phyloP scores from a whole-genome alignment of 169 alveolate species.

The Plasmodium gallinaceum region DNA sequence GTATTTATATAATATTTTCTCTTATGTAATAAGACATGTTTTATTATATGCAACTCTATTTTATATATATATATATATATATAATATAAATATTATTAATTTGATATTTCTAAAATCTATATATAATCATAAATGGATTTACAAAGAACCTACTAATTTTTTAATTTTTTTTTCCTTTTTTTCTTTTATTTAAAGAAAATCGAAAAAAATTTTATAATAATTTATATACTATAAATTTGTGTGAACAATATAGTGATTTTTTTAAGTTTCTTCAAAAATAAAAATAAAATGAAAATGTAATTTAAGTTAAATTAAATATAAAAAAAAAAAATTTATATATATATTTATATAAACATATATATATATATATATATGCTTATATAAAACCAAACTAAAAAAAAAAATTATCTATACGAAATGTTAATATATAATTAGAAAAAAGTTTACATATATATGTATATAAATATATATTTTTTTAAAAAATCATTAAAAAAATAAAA shows the following conservation, averaged over 20 bases:
- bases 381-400: slow-evolving; percentile 30
- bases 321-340: slow-evolving; percentile 1
- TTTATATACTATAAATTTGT: neutral
- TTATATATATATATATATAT: too few species aligned
- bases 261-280: slow-evolving; percentile 17
- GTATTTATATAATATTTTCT: neutral
- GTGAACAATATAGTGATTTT: slow-evolving; percentile 5
- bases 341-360: slow-evolving; percentile 22
- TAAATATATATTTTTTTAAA: slow-evolving; percentile 1
- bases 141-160: too few species aligned
- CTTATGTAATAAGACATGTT: neutral
- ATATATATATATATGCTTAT: neutral
- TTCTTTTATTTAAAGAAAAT: neutral
- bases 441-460: slow-evolving; percentile 1
- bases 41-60: neutral
- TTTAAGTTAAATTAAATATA: neutral
- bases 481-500: slow-evolving; percentile 28
- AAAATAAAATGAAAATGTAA: neutral
- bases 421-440: slow-evolving; percentile 23
- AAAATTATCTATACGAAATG: slow-evolving; percentile 12
- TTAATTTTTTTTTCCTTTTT: neutral
- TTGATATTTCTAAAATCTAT: too few species aligned
- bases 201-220: neutral
- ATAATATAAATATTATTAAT: too few species aligned
- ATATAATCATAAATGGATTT: too few species aligned